Base-by-base conservation (phyloP, 2,329 filamentous ascomycete genomes). In the Colletotrichum lindemuthianum region DNA sequence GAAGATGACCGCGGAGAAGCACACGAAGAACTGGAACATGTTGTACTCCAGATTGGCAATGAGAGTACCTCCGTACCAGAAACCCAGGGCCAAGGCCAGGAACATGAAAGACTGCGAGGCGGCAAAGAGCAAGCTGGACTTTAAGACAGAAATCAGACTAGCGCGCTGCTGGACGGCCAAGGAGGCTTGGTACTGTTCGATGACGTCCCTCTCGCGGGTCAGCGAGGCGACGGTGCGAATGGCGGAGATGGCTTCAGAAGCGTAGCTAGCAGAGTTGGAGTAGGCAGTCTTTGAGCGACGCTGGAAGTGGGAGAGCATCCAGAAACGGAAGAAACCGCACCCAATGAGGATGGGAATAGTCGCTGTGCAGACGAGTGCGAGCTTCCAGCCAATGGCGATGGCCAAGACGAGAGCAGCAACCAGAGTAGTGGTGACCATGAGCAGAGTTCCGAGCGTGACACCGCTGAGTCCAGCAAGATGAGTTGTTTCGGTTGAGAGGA, bases 141-240 rank as follows among this genome's bases (percentile, higher is more conserved):
- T 90, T 65, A 93, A 75, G 37, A 97, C 86, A 0, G 92, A 96
- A 9, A 84, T 83, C 41, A 97, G 76, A 66, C 91, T 92, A 50
- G 82, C 81, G 58, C 84, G 85, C 53, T 89, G 88, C 75, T 97
- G 93, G 1, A 72, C 73, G 1, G 84, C 88, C 37, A 96, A 85
- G 52, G 88, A 88, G 2, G 77, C 74, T 65, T 86, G 89, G 79
- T 96, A 99, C 56, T 89, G 84, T 2, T 78, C 72, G 70, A 92
- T 85, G 3, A 98, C 92, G 72, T 97, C 92, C 0, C 86, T 78
- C 78, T 99, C 96, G 9, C 95, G 88, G 0, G 94, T 97, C 48
- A 99, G 84, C 8, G 93, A 92, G 4, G 94, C 95, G 9, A 98
- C 94, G 2, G 96, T 98, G 55, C 95, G 91, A 69, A 98, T 97